A percentile compares a stretch with the other conserved stretches of the same genome.
phyloP scores from a whole-genome alignment of 192 early-diverging fungal species.

The Dissophora ornata region DNA sequence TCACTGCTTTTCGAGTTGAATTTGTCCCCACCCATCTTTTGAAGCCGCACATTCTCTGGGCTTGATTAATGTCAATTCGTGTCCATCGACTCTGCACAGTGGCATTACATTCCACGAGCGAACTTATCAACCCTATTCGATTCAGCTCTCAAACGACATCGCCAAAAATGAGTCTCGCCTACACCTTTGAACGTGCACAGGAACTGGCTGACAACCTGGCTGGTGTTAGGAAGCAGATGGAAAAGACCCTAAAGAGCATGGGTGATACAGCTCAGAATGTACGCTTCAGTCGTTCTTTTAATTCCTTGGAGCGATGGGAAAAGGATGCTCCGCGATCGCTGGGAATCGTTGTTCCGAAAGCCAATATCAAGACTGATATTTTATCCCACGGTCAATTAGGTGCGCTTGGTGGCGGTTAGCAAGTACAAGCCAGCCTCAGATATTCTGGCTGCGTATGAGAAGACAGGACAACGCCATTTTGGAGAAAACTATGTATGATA shows the following conservation, averaged over 20 bases:
- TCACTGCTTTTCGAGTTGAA: no score
- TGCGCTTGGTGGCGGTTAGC: slow-evolving; percentile 91
- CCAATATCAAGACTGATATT: no score
- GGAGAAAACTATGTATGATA: slow-evolving; percentile 92
- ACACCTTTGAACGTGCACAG: slow-evolving; percentile 32
- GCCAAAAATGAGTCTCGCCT: slow-evolving; percentile 15
- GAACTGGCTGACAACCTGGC: slow-evolving; percentile 33
- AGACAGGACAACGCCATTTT: slow-evolving; percentile 90
- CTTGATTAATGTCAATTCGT: background rate
- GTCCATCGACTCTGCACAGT: background rate
- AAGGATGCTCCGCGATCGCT: background rate
- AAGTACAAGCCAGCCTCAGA: slow-evolving; percentile 91
- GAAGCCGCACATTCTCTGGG: background rate
- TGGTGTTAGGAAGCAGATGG: slow-evolving; percentile 2
- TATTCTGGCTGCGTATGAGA: slow-evolving; percentile 79
- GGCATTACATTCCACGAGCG: background rate
- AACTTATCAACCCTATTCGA: background rate
- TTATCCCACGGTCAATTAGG: slow-evolving; percentile 29
- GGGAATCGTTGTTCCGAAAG: no score
- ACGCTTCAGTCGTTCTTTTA: background rate
- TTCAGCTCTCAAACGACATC: background rate
- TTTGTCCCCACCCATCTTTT: no score
- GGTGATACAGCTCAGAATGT: slow-evolving; percentile 19
- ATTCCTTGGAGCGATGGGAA: no score
- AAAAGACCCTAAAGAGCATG: slow-evolving; percentile 12